These are phyloP conservation scores for Sarocladium oryzae DNA, from an alignment of 2,329 filamentous ascomycete genomes.

Conservation along the genomic window DNA sequence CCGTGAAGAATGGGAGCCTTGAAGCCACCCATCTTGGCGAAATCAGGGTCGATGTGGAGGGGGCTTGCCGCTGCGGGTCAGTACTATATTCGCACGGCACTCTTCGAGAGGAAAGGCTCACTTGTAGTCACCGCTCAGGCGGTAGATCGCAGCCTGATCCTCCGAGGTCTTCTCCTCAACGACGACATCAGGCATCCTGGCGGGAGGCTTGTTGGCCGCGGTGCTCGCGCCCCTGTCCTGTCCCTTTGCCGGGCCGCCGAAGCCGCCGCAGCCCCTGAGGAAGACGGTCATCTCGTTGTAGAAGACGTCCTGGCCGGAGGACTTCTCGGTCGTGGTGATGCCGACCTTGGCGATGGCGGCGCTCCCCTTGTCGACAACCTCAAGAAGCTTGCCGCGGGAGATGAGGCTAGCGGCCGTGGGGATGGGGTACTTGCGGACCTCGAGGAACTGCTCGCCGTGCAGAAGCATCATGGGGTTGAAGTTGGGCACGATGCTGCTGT, in stretches of 20 bases:
- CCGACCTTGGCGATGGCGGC: constrained; percentile 78
- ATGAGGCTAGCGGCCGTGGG: constrained; percentile 74
- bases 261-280: constrained; percentile 84
- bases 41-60: constrained; percentile 88
- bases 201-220: constrained; percentile 70
- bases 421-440: constrained; percentile 86
- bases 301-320: constrained; percentile 83
- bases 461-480: constrained; percentile 98
- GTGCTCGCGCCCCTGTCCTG: constrained; percentile 73
- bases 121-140: constrained; percentile 90
- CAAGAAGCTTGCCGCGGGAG: constrained; percentile 74
- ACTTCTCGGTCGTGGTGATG: constrained; percentile 76
- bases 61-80: too few species aligned
- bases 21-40: constrained; percentile 94
- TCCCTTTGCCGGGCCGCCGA: constrained; percentile 75
- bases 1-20: constrained; percentile 91
- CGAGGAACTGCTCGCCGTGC: constrained; percentile 97
- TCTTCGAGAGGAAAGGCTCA: constrained; percentile 26
- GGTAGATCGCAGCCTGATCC: constrained; percentile 90
- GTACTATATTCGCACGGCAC: too few species aligned
- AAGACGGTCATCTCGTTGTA: constrained; percentile 97
- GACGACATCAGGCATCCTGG: constrained; percentile 70
- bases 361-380: constrained; percentile 93
- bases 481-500: constrained; percentile 83
- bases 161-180: constrained; percentile 81